A percentile compares a stretch with the other conserved stretches of the same genome.
phyloP scores from a whole-genome alignment of 2,329 filamentous ascomycete genomes.

The Ampelomyces quisqualis region DNA sequence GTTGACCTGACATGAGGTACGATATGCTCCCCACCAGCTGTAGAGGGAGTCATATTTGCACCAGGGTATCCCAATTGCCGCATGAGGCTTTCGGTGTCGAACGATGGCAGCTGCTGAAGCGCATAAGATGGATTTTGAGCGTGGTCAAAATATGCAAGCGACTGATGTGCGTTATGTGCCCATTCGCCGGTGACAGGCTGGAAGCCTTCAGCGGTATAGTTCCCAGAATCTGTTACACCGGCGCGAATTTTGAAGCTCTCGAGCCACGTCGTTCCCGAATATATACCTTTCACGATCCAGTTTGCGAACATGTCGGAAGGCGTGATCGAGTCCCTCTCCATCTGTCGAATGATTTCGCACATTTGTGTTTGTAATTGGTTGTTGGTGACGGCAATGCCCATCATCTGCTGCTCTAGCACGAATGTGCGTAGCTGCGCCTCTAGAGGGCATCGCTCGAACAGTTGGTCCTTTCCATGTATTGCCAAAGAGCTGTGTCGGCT shows the following conservation, averaged over 20 bases:
- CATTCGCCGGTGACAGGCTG: not conserved
- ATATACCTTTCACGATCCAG: constrained; percentile 24
- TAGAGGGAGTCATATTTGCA: not conserved
- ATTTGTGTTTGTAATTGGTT: constrained; percentile 22
- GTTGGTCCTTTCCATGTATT: constrained; percentile 18
- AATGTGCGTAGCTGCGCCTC: constrained; percentile 23
- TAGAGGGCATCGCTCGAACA: constrained; percentile 28
- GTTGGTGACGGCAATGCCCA: constrained; percentile 7
- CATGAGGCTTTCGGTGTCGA: too few relatives aligned
- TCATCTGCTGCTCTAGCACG: constrained; percentile 9
- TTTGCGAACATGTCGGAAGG: constrained; percentile 28
- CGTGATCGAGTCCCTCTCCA: constrained; percentile 21
- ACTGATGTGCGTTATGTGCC: not conserved
- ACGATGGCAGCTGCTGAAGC: too few relatives aligned
- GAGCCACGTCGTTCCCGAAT: constrained; percentile 16
- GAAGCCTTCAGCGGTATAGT: not conserved
- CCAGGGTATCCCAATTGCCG: too few relatives aligned
- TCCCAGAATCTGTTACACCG: constrained; percentile 1
- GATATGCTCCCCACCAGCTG: not conserved
- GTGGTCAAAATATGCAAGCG: not conserved
- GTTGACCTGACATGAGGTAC: not conserved
- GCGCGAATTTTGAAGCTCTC: constrained; percentile 15
- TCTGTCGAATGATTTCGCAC: constrained; percentile 23
- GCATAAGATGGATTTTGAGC: too few relatives aligned
- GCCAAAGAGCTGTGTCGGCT: constrained; percentile 14